phyloP scores from a whole-genome alignment of 257 asterid species.

The Ilex asprella region DNA sequence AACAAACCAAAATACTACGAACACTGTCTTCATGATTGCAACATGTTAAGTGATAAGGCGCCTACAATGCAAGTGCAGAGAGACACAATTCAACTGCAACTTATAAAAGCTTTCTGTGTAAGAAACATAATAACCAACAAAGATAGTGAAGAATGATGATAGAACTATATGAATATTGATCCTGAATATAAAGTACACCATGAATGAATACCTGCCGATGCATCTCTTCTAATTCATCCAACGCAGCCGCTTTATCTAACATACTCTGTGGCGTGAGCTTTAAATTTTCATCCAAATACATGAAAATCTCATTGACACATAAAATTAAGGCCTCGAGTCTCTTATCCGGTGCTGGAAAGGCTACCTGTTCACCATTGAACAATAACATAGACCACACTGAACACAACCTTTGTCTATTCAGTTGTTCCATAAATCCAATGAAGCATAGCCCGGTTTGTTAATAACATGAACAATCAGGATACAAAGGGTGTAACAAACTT shows the following conservation, averaged over 20 bases:
- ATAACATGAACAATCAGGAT: not conserved
- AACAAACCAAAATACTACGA: no score
- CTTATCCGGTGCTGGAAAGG: slow-evolving; percentile 82
- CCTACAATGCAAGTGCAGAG: no score
- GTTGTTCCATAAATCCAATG: not conserved
- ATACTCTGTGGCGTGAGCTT: slow-evolving; percentile 83
- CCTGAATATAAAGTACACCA: not conserved
- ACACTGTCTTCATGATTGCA: no score
- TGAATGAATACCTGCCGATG: slow-evolving; percentile 64
- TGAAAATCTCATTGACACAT: slow-evolving; percentile 65
- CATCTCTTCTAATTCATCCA: slow-evolving; percentile 94
- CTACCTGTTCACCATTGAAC: slow-evolving; percentile 47
- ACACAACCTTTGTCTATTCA: not conserved
- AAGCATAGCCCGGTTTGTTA: not conserved
- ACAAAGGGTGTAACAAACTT: no score
- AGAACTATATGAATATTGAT: no score
- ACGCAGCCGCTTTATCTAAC: slow-evolving; percentile 83
- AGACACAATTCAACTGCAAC: no score
- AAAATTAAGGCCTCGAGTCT: slow-evolving; percentile 79
- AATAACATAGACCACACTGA: slow-evolving; percentile 7
- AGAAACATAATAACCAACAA: no score
- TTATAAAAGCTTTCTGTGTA: no score
- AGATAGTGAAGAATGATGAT: no score
- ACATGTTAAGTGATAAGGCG: no score
- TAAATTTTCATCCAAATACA: slow-evolving; percentile 80